phyloP scores from a whole-genome alignment of 495 filamentous ascomycete genomes.

The Pyrenula massariospora region DNA sequence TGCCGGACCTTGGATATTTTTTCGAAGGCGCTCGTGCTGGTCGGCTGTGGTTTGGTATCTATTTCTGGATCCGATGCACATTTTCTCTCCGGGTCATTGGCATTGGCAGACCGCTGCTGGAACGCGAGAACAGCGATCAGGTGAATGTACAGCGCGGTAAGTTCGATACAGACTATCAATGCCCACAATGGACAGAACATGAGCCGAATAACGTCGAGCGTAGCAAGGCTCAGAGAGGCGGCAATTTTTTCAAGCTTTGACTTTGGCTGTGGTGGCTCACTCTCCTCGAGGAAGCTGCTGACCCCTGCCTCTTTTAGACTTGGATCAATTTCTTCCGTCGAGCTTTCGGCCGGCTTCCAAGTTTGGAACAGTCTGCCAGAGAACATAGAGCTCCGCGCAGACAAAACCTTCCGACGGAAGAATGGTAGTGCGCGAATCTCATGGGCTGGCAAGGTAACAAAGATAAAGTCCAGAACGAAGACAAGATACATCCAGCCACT shows the following conservation, averaged over 20 bases:
- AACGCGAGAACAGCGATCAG: not conserved
- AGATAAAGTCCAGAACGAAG: not conserved
- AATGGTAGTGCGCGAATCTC: not conserved
- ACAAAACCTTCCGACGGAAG: not conserved
- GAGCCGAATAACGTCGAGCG: not conserved
- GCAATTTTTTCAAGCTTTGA: not conserved
- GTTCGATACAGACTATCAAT: not conserved
- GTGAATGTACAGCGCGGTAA: not conserved
- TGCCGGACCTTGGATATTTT: not conserved
- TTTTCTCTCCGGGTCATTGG: not conserved
- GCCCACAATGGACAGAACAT: not conserved
- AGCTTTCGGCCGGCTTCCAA: not conserved
- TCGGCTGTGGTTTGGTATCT: not conserved
- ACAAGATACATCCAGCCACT: not conserved
- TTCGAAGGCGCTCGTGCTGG: not conserved
- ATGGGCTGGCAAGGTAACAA: not conserved
- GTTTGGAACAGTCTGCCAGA: not conserved
- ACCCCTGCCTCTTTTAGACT: not conserved
- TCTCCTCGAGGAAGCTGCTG: not conserved
- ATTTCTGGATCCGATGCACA: not conserved
- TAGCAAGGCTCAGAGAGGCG: not conserved
- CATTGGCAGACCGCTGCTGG: too few species aligned
- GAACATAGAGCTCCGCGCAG: not conserved
- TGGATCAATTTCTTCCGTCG: not conserved
- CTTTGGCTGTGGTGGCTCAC: not conserved